Evolutionary conservation across 176 grass and related monocot genomes (phyloP), one percentile per base, ranked within the genome.

Genomic region (Ananas comosus): DNA sequence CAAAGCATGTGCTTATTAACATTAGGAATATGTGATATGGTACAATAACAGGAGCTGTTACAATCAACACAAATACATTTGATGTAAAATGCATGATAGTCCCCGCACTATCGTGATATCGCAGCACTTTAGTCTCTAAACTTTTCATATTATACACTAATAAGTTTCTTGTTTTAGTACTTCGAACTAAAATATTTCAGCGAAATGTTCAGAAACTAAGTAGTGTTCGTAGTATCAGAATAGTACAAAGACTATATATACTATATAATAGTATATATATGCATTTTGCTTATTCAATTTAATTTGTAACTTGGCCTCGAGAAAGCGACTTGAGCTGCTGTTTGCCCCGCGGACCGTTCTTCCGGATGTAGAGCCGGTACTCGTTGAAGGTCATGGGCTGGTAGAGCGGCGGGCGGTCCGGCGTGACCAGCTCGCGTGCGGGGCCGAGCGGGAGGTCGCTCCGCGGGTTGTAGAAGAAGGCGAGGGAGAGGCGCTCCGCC

Each of bases 381-480:
- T 96, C 76, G 27, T 80, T 29, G 71, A 83, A 96, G 70, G 92
- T 92, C 88, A 87, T 96, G 9, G 86, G 14, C 9, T 65, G 81
- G 70, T 96, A 96, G 48, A 90, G 86, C 10, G 83, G 16, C 11
- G 81, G 88, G n/a, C 76, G 75, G n/a, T 83, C 79, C 23, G 16
- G 51, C 13, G 81, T 72, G 48, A 87, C 64, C 21, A 92, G 68
- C 79, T 92, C 73, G 7, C 53, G 13, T 14, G 74, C 86, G 21
- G 92, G 88, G 23, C 72, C 74, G 3, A 96, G 49, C 49, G 73
- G 86, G 16, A 87, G 1, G 81, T 92, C 83, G 19, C 76, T 74
- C 23, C 69, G 75, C 1, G 92, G 92, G 79, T 92, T 92, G 89
- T 87, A 96, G 83, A 96, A 96, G 64, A 96, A 67, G 1, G 92